Percentiles rank a stretch among this genome's conserved stretches.
Evolutionary conservation across 2,329 filamentous ascomycete genomes (phyloP).

Genomic region (Alternaria angustiovoidea): DNA sequence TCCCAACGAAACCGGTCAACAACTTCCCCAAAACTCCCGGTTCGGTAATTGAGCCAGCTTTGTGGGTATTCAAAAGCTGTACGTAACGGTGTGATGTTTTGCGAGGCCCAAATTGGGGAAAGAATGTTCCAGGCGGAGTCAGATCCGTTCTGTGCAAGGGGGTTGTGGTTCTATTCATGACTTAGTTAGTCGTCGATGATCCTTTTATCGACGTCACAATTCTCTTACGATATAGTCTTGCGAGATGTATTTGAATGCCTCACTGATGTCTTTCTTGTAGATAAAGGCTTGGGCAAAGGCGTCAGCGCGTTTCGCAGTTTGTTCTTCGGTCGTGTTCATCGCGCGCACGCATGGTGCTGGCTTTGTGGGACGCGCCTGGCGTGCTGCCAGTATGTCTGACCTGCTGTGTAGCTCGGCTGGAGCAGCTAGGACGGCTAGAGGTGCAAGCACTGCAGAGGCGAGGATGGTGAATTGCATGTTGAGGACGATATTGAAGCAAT

Average conservation of each 20-base stretch:
- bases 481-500: neutral
- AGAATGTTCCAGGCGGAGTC: conserved; percentile 41
- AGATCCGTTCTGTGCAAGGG: conserved; percentile 37
- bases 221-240: conserved; percentile 37
- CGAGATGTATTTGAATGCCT: conserved; percentile 39
- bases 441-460: conserved; percentile 22
- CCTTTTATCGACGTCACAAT: neutral
- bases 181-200: neutral
- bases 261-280: conserved; percentile 37
- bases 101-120: conserved; percentile 31
- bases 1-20: conserved; percentile 45
- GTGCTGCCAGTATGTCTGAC: conserved; percentile 9
- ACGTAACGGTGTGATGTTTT: conserved; percentile 33
- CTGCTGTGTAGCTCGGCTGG: conserved; percentile 12
- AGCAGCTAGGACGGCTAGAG: conserved; percentile 24
- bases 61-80: conserved; percentile 31
- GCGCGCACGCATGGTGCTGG: conserved; percentile 37
- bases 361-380: conserved; percentile 29
- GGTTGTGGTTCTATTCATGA: conserved; percentile 40
- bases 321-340: conserved; percentile 15
- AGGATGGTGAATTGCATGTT: conserved; percentile 33
- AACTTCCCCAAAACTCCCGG: conserved; percentile 28
- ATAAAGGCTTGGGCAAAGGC: conserved; percentile 42
- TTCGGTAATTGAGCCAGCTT: conserved; percentile 41
- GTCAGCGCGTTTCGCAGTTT: conserved; percentile 26